These are phyloP conservation scores for Pichia nakasei DNA, from an alignment of 805 yeast species.

Conservation along the genomic window DNA sequence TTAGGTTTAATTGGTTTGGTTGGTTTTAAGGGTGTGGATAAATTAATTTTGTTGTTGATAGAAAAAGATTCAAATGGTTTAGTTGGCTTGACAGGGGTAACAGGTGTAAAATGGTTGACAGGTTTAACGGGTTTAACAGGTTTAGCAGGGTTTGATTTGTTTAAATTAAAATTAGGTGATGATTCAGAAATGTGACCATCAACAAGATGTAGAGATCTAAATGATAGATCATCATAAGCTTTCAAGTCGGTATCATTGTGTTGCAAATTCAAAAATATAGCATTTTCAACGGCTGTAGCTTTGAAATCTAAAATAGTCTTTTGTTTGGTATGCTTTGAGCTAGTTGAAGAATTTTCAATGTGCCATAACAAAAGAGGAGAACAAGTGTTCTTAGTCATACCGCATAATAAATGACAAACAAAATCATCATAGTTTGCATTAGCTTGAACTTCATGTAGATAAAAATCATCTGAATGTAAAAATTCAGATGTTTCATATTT, in stretches of 20 bases:
- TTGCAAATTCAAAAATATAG: too few relatives aligned
- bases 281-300: neutral
- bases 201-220: too few relatives aligned
- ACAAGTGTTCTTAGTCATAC: neutral
- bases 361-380: neutral
- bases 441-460: constrained; percentile 1
- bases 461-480: constrained; percentile 1
- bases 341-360: neutral
- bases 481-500: neutral
- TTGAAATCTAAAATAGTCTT: neutral
- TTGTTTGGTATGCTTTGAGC: neutral
- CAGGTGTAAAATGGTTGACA: too few relatives aligned
- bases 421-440: neutral
- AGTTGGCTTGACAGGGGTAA: too few relatives aligned
- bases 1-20: too few relatives aligned
- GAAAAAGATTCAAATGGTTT: too few relatives aligned
- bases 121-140: too few relatives aligned
- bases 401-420: neutral
- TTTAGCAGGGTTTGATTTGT: too few relatives aligned
- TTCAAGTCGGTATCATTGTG: neutral
- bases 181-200: too few relatives aligned
- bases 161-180: too few relatives aligned
- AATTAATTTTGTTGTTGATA: too few relatives aligned
- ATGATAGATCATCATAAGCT: neutral
- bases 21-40: too few relatives aligned